Evolutionary conservation across 2,329 filamentous ascomycete genomes (phyloP).

Genomic region (Alternaria novae-zelandiae): DNA sequence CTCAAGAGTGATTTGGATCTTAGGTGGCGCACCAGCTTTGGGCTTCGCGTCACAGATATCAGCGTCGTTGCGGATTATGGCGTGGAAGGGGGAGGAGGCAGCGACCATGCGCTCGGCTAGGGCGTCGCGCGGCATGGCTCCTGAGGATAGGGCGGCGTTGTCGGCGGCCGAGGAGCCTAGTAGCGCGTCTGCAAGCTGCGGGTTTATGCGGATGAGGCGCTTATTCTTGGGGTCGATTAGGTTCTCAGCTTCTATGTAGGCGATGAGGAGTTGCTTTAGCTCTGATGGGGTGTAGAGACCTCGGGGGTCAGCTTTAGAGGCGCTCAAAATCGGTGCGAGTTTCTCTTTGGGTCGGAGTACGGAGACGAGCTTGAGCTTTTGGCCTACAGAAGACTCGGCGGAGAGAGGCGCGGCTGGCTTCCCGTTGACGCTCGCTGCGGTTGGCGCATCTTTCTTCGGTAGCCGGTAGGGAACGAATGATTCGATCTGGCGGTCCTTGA

Average conservation of each 20-base stretch:
- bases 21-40: slow-evolving; percentile 66
- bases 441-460: slow-evolving; percentile 60
- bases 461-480: slow-evolving; percentile 68
- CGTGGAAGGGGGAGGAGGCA: slow-evolving; percentile 63
- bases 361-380: slow-evolving; percentile 58
- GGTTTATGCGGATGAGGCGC: slow-evolving; percentile 67
- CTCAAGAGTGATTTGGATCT: slow-evolving; percentile 66
- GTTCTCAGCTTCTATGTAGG: slow-evolving; percentile 65
- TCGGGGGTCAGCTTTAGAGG: slow-evolving; percentile 56
- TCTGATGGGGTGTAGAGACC: slow-evolving; percentile 67
- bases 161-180: slow-evolving; percentile 62
- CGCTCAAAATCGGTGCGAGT: slow-evolving; percentile 62
- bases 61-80: slow-evolving; percentile 60
- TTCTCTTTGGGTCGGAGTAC: slow-evolving; percentile 65
- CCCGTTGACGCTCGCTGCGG: slow-evolving; percentile 43
- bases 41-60: slow-evolving; percentile 58
- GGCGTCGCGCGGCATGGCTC: slow-evolving; percentile 64
- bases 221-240: slow-evolving; percentile 65
- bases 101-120: slow-evolving; percentile 66
- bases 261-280: slow-evolving; percentile 62
- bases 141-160: slow-evolving; percentile 62
- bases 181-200: slow-evolving; percentile 67
- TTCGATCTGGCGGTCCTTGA: slow-evolving; percentile 60
- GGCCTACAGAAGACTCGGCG: slow-evolving; percentile 53
- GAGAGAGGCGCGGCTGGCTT: slow-evolving; percentile 50